phyloP scores from a whole-genome alignment of 1,139 yeast species.

The Pichia norvegensis region DNA sequence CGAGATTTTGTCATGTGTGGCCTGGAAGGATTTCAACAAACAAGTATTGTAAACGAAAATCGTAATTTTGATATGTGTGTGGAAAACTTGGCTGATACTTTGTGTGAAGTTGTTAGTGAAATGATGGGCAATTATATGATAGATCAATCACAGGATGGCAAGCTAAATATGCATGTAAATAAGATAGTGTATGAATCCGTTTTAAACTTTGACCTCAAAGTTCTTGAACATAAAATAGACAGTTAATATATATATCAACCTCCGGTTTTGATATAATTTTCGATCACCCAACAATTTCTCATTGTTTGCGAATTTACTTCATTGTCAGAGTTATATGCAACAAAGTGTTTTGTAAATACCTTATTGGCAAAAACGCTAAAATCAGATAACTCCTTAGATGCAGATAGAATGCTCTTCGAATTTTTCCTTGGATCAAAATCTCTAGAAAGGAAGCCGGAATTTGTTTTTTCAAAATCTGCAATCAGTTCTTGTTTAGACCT shows the following conservation, averaged over 20 bases:
- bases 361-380: neutral
- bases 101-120: conserved; percentile 1
- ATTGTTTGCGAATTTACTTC: conserved; percentile 2
- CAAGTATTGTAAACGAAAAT: conserved; percentile 32
- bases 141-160: neutral
- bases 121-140: conserved; percentile 13
- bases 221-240: neutral
- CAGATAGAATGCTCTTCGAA: neutral
- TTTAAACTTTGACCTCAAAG: neutral
- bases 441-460: conserved; percentile 8
- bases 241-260: neutral
- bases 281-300: conserved; percentile 8
- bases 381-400: neutral
- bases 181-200: neutral
- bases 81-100: conserved; percentile 2
- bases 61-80: conserved; percentile 1
- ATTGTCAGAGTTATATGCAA: neutral
- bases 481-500: conserved; percentile 5
- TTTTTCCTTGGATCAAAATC: conserved; percentile 6
- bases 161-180: neutral
- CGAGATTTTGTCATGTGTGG: conserved; percentile 77
- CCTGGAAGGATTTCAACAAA: conserved; percentile 51
- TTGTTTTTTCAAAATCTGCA: conserved; percentile 7
- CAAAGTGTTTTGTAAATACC: neutral
- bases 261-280: conserved; percentile 1